phyloP scores from a whole-genome alignment of 2,329 filamentous ascomycete genomes.

The Ascochyta lentis region DNA sequence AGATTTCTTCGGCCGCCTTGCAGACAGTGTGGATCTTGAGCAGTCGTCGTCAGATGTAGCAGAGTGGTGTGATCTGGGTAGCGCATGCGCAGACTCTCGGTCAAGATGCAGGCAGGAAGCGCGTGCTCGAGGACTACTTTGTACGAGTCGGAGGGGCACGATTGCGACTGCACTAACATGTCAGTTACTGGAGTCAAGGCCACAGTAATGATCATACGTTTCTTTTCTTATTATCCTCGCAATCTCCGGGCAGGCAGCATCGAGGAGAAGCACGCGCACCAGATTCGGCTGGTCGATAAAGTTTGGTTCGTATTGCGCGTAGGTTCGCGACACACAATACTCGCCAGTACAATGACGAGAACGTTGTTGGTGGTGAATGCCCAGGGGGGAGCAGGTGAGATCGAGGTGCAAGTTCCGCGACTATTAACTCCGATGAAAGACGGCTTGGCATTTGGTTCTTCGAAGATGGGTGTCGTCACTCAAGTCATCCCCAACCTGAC shows the following conservation, averaged over 20 bases:
- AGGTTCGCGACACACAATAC: neutral
- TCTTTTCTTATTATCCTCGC: neutral
- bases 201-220: neutral
- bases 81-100: neutral
- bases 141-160: neutral
- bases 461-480: constrained; percentile 13
- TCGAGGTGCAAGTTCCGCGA: constrained; percentile 12
- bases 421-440: constrained; percentile 26
- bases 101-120: neutral
- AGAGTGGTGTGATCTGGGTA: neutral
- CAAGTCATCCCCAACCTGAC: constrained; percentile 9
- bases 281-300: neutral
- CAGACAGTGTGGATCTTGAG: neutral
- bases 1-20: neutral
- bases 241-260: neutral
- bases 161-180: neutral
- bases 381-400: constrained; percentile 10
- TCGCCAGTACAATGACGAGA: neutral
- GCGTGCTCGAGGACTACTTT: no score
- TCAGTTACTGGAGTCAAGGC: neutral
- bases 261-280: neutral
- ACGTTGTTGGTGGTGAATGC: constrained; percentile 8
- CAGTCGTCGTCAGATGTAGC: neutral
- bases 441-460: constrained; percentile 10
- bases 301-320: neutral